These are phyloP conservation scores for Medicago truncatula DNA, from an alignment of 306 rosid species.

Conservation along the genomic window MtrunA17r5.0-ANR NC_053046.1:15498501-15499000, in stretches of 20 bases:
- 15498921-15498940: slow-evolving; percentile 64
- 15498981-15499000: slow-evolving; percentile 50
- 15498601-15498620: slow-evolving; percentile 24
- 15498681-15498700: slow-evolving; percentile 1
- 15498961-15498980: slow-evolving; percentile 55
- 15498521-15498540: no score
- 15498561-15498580: background rate
- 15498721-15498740: slow-evolving; percentile 69
- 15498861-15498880: slow-evolving; percentile 62
- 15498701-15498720: slow-evolving; percentile 44
- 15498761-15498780: slow-evolving; percentile 63
- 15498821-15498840: slow-evolving; percentile 56
- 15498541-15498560: background rate
- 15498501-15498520: background rate
- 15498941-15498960: slow-evolving; percentile 59
- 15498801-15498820: slow-evolving; percentile 63
- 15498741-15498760: slow-evolving; percentile 60
- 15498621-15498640: slow-evolving; percentile 32
- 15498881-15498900: slow-evolving; percentile 60
- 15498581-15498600: background rate
- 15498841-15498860: slow-evolving; percentile 54
- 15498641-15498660: slow-evolving; percentile 22
- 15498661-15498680: slow-evolving; percentile 30
- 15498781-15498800: slow-evolving; percentile 62
- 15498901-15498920: slow-evolving; percentile 63